A percentile compares a stretch with the other conserved stretches of the same genome.
Evolutionary conservation across 352 stramenopile genomes (phyloP).

Genomic region (Globisporangium echinulatum): DNA sequence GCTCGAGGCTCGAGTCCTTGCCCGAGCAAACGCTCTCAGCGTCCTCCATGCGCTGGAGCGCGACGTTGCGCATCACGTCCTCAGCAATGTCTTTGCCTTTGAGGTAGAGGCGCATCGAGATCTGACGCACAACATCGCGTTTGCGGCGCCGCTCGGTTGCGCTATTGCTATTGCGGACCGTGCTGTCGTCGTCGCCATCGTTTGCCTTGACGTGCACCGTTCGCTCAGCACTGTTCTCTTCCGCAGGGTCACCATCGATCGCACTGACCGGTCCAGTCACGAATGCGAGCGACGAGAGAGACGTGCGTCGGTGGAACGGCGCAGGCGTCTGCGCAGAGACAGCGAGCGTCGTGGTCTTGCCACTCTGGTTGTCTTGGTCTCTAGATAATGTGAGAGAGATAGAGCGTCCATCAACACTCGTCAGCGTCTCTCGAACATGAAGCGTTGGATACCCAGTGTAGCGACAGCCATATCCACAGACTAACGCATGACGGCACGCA

Average conservation of each 20-base stretch:
- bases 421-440: background rate
- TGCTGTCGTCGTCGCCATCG: constrained; percentile 1
- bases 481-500: too few relatives aligned
- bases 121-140: constrained; percentile 64
- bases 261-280: background rate
- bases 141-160: constrained; percentile 27
- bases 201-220: constrained; percentile 3
- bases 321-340: background rate
- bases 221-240: constrained; percentile 8
- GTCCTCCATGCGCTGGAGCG: constrained; percentile 47
- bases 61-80: constrained; percentile 60
- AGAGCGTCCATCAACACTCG: background rate
- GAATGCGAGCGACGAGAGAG: background rate
- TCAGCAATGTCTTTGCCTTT: constrained; percentile 61
- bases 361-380: constrained; percentile 11
- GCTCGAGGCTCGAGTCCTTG: constrained; percentile 45
- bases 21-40: constrained; percentile 40
- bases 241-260: constrained; percentile 1
- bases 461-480: too few relatives aligned
- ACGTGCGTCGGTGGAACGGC: constrained; percentile 6
- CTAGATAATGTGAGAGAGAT: background rate
- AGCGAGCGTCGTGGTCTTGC: background rate
- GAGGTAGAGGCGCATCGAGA: constrained; percentile 73
- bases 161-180: background rate
- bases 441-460: too few relatives aligned